These are phyloP conservation scores for Sclerotinia nivalis DNA, from an alignment of 2,329 filamentous ascomycete genomes.

Conservation along the genomic window DNA sequence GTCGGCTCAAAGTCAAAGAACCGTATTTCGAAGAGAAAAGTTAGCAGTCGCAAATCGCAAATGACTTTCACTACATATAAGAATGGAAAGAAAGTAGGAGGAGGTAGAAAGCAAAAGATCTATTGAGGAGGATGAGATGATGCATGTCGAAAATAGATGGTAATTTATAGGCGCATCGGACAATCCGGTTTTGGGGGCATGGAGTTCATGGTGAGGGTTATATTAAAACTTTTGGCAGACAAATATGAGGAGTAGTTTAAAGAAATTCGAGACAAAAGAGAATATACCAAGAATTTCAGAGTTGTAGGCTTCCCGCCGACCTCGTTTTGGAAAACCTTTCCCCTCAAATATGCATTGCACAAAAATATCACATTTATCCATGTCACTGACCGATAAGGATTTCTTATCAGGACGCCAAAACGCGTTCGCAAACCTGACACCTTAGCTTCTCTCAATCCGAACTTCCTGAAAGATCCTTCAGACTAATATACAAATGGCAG, in stretches of 20 bases:
- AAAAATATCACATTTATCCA: conserved; percentile 5
- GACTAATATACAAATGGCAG: conserved; percentile 15
- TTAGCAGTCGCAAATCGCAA: conserved; percentile 49
- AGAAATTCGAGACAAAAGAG: neutral
- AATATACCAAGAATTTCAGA: conserved; percentile 7
- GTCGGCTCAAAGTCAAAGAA: conserved; percentile 49
- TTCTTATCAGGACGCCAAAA: conserved; percentile 25
- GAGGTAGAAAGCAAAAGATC: conserved; percentile 30
- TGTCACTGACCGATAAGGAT: conserved; percentile 24
- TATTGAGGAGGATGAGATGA: neutral
- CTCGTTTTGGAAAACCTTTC: neutral
- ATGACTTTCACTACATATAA: conserved; percentile 63
- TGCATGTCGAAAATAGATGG: neutral
- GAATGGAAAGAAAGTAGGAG: conserved; percentile 49
- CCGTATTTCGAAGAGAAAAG: conserved; percentile 58
- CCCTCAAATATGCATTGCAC: conserved; percentile 7
- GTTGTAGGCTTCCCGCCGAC: neutral
- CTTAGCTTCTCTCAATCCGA: conserved; percentile 18
- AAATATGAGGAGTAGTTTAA: conserved; percentile 5
- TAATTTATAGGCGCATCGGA: conserved; percentile 17
- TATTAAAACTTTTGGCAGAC: neutral
- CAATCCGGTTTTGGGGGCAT: conserved; percentile 10
- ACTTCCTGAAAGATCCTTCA: neutral
- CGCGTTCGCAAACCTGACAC: conserved; percentile 21
- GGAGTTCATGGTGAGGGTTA: conserved; percentile 24